Base-by-base conservation (phyloP, 192 early-diverging fungal genomes). In the Diversispora eburnea region DNA sequence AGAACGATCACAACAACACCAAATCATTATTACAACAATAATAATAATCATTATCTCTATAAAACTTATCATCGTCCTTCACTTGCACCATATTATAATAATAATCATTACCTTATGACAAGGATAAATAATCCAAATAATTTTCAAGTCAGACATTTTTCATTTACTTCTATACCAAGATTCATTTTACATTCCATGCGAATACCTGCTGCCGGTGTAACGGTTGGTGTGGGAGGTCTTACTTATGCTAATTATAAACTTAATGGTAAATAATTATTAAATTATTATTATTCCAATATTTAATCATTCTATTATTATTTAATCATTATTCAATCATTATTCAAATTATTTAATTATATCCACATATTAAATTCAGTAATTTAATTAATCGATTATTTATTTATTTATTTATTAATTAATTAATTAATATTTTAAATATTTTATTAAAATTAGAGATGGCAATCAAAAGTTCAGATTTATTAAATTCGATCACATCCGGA, bases 171-270 rank as follows among this genome's bases (percentile, higher is more conserved):
- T 3, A 58, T 77, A 55, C 84, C 86, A 9, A 75, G 82, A 33
- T 73, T 84, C 41, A 55, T 85, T 6, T 72, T 84, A 42, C 77
- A 76, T 76, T 76, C 83, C 9, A 63, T 91, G 33, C 77, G 87
- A 12, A 47, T 93, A 8, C 89, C 90, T 15, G 72, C 88, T 3
- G 81, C 84, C 33, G 82, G 85, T 4, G 82, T 84, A 10, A 88
- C 86, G 0, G 85, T 85, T 12, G 84, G 86, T 5, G 82, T 83
- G 42, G 88, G 88, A 20, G 84, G 82, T 56, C 78, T 85, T 8
- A 84, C 88, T 15, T 83, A 88, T 66, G 86, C 87, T 2, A 82
- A 88, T 52, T 88, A 88, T 67, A 90, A 90, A 77, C 49, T 88
- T 48, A 78, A 82, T 78, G 86, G 84, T 84, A 81, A 54, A 39